Base-by-base conservation (phyloP, 1,284 basidiomycete genomes). In the Ganoderma leucocontextum region DNA sequence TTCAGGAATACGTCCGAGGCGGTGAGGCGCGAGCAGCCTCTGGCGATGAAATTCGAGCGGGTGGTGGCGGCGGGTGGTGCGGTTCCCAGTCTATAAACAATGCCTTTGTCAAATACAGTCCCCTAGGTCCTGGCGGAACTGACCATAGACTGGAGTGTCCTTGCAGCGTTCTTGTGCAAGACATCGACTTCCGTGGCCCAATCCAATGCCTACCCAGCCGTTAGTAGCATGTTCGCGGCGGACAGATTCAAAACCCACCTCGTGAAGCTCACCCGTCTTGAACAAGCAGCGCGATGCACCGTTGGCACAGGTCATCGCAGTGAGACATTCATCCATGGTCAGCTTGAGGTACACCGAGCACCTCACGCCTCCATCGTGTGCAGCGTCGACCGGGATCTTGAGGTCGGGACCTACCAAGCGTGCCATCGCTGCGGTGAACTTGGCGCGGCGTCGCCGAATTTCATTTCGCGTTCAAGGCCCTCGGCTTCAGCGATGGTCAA, bases 1-100 rank as follows among this genome's bases (percentile, higher is more conserved):
- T 61, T 57, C 29, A 75, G 65, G 64, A 72, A 75, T 12, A 75
- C 60, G 35, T 75, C 71, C 2, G 72, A 72, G 8, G 72, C 67
- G 13, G 59, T 64, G 39, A 62, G 44, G 67, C 2, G 69, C 72
- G 8, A 60, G 72, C 1, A 77, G 42, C 3, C 72, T 68, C 42
- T 75, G 70, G 5, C 70, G 52, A 38, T 70, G 68, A 52, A 72
- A 75, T 29, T 74, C 72, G 13, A 68, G 61, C 39, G 61, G 53
- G 6, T n/a, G 64, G 63, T 12, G 70, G 67, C 10, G 47, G 39
- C 0, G 70, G 70, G 8, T 62, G 52, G 55, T 60, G 69, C n/a
- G n/a, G n/a, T n/a, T n/a, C n/a, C n/a, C n/a, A n/a, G n/a, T n/a
- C n/a, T n/a, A n/a, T n/a, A n/a, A n/a, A n/a, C n/a, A n/a, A n/a